phyloP scores from a whole-genome alignment of 495 filamentous ascomycete genomes.

The Collariella sp. region DNA sequence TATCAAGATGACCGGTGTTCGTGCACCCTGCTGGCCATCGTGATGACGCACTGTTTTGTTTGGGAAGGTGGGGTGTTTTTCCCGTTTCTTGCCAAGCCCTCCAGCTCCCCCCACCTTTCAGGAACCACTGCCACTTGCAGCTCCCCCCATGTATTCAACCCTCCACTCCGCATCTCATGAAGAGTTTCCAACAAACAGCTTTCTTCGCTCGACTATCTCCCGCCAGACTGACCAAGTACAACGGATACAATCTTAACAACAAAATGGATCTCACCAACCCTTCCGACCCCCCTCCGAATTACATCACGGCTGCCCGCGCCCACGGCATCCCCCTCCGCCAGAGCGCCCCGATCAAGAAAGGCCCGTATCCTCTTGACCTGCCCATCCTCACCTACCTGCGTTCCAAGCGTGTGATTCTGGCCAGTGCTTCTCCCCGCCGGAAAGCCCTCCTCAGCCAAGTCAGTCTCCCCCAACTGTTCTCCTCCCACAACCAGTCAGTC shows the following conservation, averaged over 20 bases:
- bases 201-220: not conserved
- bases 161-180: too few relatives aligned
- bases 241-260: conserved; percentile 28
- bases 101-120: not conserved
- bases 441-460: conserved; percentile 65
- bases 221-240: not conserved
- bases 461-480: conserved; percentile 1
- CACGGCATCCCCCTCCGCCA: conserved; percentile 31
- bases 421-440: conserved; percentile 77
- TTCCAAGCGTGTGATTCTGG: conserved; percentile 71
- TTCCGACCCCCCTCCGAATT: conserved; percentile 35
- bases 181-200: not conserved
- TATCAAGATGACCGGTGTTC: not conserved
- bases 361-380: conserved; percentile 58
- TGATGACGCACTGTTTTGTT: not conserved
- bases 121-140: too few relatives aligned
- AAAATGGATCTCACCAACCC: conserved; percentile 30
- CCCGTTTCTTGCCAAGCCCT: not conserved
- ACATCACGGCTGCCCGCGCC: conserved; percentile 34
- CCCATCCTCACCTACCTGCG: conserved; percentile 66
- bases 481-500: not conserved
- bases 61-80: not conserved
- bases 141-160: too few relatives aligned
- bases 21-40: not conserved
- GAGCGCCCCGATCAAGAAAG: conserved; percentile 24